Conservation (phyloP, 2,329 filamentous ascomycete species). For the Fusarium sp. region DNA sequence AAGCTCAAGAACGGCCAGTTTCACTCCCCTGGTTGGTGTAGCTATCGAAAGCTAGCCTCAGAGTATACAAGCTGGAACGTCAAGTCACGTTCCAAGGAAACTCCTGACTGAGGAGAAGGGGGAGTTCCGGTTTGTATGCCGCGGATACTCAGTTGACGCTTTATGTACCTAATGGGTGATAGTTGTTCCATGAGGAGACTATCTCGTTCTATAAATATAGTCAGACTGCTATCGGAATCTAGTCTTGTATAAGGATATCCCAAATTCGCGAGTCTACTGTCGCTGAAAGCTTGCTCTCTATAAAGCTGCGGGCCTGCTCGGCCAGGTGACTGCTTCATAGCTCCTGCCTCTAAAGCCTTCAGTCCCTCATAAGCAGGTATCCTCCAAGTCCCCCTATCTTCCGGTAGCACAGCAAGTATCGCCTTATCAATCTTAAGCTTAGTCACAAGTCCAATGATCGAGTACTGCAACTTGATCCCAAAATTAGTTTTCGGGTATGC, state of each 20-base stretch:
- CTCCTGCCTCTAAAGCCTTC: neutral
- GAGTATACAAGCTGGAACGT: neutral
- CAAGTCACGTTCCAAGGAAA: neutral
- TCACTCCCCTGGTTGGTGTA: neutral
- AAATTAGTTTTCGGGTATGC: slow-evolving; percentile 46
- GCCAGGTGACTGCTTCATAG: neutral
- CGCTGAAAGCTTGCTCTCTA: no score
- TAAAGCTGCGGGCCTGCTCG: no score
- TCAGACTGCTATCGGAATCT: no score
- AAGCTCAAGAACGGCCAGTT: neutral
- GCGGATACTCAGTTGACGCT: neutral
- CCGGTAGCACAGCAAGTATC: slow-evolving; percentile 24
- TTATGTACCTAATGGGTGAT: neutral
- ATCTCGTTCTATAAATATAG: no score
- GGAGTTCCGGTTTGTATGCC: neutral
- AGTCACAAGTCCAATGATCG: slow-evolving; percentile 15
- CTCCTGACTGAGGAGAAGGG: neutral
- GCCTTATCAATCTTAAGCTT: slow-evolving; percentile 33
- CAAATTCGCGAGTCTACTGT: no score
- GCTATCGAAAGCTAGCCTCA: neutral
- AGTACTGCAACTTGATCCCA: slow-evolving; percentile 45
- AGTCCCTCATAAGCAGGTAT: slow-evolving; percentile 27
- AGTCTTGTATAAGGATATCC: neutral
- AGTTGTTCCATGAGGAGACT: neutral
- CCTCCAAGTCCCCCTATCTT: slow-evolving; percentile 23